Evolutionary conservation across 768 basidiomycete genomes (phyloP), one percentile per base, ranked within the genome.

Genomic region (Neoboletus brunneissimus): DNA sequence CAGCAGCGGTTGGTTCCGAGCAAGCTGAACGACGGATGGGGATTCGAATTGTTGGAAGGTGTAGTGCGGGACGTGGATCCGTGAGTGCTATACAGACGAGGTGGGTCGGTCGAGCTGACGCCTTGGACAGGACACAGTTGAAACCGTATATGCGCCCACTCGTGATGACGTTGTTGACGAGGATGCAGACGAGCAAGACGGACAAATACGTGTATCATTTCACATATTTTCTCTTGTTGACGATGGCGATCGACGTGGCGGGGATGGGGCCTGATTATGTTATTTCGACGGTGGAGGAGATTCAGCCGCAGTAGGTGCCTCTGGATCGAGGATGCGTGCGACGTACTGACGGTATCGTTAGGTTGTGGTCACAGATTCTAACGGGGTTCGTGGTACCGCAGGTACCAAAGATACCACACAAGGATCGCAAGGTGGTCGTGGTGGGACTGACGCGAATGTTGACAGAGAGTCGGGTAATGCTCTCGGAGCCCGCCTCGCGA

Each of bases 151-250:
- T 93, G 70, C 87, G 86, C 59, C 84, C 84, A 10, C 74, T 90
- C 22, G 74, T 91, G 58, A 77, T 95, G 73, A 87, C 87, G 29
- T 77, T 98, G 10, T 77, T 98, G 34, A 95, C 85, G 4, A 81
- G 95, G 46, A 80, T 98, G 77, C 94, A 95, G 63, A 80, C 83
- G 22, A 91, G 82, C 75, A 94, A 94, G 72, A 96, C 94, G 20
- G 88, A 94, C 61, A 89, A 86, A 70, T 98, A 87, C 69, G 84
- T 86, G 9, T 90, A 93, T 69, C 79, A 85, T 48, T 89, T 98
- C 67, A 80, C 89, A 5, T 79, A 83, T 64, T 96, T 96, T 73
- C 68, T 95, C 59, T 73, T 88, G 31, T 90, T 85, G 71, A 76
- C 80, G 22, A 82, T 89, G 73, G 92, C 94, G 15, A 69, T 96